These are phyloP conservation scores for Microcyclosporella mali DNA, from an alignment of 2,329 filamentous ascomycete species.

Conservation along the genomic window DNA sequence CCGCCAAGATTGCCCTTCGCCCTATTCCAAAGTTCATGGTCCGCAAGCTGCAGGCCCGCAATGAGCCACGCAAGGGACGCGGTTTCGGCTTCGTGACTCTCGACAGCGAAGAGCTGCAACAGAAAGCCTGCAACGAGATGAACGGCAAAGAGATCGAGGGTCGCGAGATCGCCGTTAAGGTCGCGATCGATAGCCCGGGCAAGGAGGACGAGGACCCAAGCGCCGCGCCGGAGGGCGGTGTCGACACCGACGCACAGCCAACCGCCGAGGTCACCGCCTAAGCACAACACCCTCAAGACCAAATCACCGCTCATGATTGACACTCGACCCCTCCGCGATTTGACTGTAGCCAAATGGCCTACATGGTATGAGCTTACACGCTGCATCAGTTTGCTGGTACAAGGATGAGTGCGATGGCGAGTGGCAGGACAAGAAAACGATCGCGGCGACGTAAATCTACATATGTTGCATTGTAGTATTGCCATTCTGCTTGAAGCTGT, in stretches of 20 bases:
- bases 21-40: constrained; percentile 99
- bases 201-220: constrained; percentile 79
- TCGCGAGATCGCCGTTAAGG: constrained; percentile 98
- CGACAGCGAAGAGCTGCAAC: constrained; percentile 88
- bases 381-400: constrained; percentile 12
- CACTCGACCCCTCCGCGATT: constrained; percentile 11
- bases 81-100: constrained; percentile 98
- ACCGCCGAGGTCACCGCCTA: constrained; percentile 31
- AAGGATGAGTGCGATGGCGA: constrained; percentile 11
- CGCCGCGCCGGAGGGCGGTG: constrained; percentile 38
- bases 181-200: constrained; percentile 97
- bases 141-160: constrained; percentile 99
- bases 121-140: constrained; percentile 97
- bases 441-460: constrained; percentile 18
- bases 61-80: constrained; percentile 97
- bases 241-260: constrained; percentile 26
- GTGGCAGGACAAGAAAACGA: constrained; percentile 13
- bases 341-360: constrained; percentile 15
- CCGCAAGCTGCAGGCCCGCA: constrained; percentile 98
- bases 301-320: constrained; percentile 4
- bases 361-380: constrained; percentile 19
- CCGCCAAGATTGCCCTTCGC: constrained; percentile 96
- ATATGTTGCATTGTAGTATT: constrained; percentile 13
- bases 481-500: constrained; percentile 20
- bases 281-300: constrained; percentile 13